Evolutionary conservation across 257 asterid genomes (phyloP).

Genomic region (Ocimum tenuiflorum): DNA sequence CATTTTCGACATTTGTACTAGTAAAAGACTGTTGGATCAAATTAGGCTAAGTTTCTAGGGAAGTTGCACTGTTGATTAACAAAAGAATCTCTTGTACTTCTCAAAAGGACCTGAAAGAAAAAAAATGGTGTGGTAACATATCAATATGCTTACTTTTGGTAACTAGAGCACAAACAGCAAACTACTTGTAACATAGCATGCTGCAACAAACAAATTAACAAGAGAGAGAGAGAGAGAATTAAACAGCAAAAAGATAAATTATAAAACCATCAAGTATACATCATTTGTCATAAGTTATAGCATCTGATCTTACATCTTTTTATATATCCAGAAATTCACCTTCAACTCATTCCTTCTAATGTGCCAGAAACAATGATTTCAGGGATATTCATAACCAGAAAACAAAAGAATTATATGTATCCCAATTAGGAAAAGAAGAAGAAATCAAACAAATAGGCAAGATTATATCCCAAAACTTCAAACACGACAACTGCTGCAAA

Average conservation of each 20-base stretch:
- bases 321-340: not conserved
- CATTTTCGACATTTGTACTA: conserved; percentile 31
- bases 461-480: not conserved
- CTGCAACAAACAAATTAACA: not conserved
- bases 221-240: not conserved
- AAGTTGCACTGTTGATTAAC: conserved; percentile 11
- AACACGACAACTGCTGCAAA: conserved; percentile 8
- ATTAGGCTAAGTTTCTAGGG: conserved; percentile 8
- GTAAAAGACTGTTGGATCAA: conserved; percentile 8
- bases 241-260: not conserved
- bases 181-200: not conserved
- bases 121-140: not conserved
- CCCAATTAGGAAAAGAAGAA: not conserved
- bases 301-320: conserved; percentile 15
- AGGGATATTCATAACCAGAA: conserved; percentile 8
- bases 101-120: conserved; percentile 22
- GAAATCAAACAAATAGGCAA: conserved; percentile 7
- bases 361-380: not conserved
- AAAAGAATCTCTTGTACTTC: conserved; percentile 1
- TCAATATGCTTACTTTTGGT: not conserved
- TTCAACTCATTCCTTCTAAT: not conserved
- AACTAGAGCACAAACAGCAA: not conserved
- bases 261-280: not conserved
- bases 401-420: not conserved
- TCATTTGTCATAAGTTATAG: not conserved